Conservation (phyloP, 805 yeast genomes). For the Candida multigemmis region DNA sequence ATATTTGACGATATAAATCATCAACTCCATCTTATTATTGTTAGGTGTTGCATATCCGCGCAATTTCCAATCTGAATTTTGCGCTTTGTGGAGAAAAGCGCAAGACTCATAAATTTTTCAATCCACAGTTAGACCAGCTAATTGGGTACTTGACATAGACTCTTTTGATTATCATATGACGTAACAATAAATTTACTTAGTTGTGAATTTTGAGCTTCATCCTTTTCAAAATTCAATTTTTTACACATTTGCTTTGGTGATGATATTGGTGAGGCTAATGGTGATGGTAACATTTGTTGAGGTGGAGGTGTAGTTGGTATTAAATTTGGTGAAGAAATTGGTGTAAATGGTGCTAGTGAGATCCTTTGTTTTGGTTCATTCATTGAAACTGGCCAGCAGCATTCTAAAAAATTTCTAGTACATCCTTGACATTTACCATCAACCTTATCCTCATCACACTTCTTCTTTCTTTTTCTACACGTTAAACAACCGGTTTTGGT, state of each 20-base stretch:
- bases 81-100: background rate
- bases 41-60: background rate
- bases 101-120: no score
- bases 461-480: conserved; percentile 56
- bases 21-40: background rate
- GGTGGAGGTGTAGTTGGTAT: conserved; percentile 8
- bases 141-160: conserved; percentile 13
- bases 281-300: conserved; percentile 4
- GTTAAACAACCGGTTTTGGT: conserved; percentile 49
- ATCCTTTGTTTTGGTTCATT: conserved; percentile 3
- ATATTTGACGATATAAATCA: background rate
- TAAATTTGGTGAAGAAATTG: conserved; percentile 5
- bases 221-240: conserved; percentile 5
- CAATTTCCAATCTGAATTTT: background rate
- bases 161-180: conserved; percentile 18
- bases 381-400: conserved; percentile 29
- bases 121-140: background rate
- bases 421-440: conserved; percentile 39
- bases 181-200: conserved; percentile 21
- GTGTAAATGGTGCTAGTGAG: background rate
- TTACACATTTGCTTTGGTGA: conserved; percentile 1
- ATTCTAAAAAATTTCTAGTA: conserved; percentile 33
- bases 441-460: conserved; percentile 44
- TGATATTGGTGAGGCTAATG: conserved; percentile 1
- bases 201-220: conserved; percentile 2